phyloP scores from a whole-genome alignment of 1,139 yeast genomes.

The Pichia norvegensis region DNA sequence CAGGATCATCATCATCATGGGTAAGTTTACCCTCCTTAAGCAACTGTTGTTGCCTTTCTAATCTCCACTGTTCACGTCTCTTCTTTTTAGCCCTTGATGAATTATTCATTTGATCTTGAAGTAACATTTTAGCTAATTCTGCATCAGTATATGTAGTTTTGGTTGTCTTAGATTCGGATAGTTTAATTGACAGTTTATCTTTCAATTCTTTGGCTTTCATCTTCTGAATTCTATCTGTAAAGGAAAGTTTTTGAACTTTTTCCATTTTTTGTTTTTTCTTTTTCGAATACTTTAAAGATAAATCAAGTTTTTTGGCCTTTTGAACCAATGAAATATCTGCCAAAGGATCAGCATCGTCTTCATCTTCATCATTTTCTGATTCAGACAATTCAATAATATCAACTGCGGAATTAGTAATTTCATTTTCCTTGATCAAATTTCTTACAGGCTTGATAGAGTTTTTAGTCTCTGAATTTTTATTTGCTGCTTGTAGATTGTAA shows the following conservation, averaged over 20 bases:
- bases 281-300: slow-evolving; percentile 8
- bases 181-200: slow-evolving; percentile 1
- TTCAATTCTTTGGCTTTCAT: slow-evolving; percentile 18
- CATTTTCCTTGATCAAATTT: slow-evolving; percentile 9
- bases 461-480: neutral
- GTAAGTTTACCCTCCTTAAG: slow-evolving; percentile 16
- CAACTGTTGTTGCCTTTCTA: slow-evolving; percentile 5
- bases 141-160: slow-evolving; percentile 16
- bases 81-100: slow-evolving; percentile 14
- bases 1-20: slow-evolving; percentile 18
- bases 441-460: slow-evolving; percentile 13
- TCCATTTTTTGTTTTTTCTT: slow-evolving; percentile 3
- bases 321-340: slow-evolving; percentile 1
- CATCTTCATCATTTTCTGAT: slow-evolving; percentile 17
- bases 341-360: slow-evolving; percentile 1
- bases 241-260: slow-evolving; percentile 3
- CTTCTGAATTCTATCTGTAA: slow-evolving; percentile 10
- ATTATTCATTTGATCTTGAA: slow-evolving; percentile 17
- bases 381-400: slow-evolving; percentile 20
- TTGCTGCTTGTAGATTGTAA: neutral
- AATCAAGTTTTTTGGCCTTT: slow-evolving; percentile 8
- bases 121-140: slow-evolving; percentile 17
- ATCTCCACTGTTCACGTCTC: slow-evolving; percentile 11
- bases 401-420: slow-evolving; percentile 6
- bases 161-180: neutral